Evolutionary conservation across 2,329 filamentous ascomycete species (phyloP).

Genomic region (Diaporthe ampelina): DNA sequence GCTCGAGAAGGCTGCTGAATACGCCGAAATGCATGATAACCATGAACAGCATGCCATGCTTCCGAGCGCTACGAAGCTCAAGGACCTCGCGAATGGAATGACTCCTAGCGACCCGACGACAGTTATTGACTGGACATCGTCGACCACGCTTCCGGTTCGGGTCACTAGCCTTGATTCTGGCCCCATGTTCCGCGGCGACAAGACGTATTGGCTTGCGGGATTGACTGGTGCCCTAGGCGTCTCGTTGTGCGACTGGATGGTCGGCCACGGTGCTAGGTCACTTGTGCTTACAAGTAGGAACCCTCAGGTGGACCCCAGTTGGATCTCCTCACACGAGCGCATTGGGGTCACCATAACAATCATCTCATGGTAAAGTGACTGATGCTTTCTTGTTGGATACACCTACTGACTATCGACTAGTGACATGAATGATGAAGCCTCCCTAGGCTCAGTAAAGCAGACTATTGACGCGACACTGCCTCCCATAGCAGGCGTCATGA

Average conservation of each 20-base stretch:
- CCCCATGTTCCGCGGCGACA: slow-evolving; percentile 34
- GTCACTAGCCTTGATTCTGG: background rate
- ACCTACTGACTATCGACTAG: background rate
- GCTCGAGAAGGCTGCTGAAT: background rate
- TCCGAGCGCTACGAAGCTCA: background rate
- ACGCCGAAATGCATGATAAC: background rate
- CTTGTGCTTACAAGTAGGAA: slow-evolving; percentile 57
- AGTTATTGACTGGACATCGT: slow-evolving; percentile 3
- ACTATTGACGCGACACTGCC: slow-evolving; percentile 40
- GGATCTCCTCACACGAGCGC: slow-evolving; percentile 39
- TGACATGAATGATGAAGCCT: slow-evolving; percentile 41
- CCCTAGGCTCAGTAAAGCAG: slow-evolving; percentile 24
- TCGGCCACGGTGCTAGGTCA: slow-evolving; percentile 52
- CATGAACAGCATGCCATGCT: background rate
- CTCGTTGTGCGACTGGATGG: slow-evolving; percentile 57
- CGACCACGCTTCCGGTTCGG: background rate
- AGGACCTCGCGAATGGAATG: background rate
- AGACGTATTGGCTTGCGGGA: slow-evolving; percentile 53
- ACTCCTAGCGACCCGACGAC: background rate
- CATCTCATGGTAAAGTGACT: background rate
- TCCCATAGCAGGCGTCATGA: slow-evolving; percentile 43
- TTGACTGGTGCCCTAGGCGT: slow-evolving; percentile 53
- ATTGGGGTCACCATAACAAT: background rate
- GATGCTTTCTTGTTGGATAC: background rate
- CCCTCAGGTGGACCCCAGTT: slow-evolving; percentile 49